Base-by-base conservation (phyloP, 2,329 filamentous ascomycete genomes). In the Penicillium sp. region DNA sequence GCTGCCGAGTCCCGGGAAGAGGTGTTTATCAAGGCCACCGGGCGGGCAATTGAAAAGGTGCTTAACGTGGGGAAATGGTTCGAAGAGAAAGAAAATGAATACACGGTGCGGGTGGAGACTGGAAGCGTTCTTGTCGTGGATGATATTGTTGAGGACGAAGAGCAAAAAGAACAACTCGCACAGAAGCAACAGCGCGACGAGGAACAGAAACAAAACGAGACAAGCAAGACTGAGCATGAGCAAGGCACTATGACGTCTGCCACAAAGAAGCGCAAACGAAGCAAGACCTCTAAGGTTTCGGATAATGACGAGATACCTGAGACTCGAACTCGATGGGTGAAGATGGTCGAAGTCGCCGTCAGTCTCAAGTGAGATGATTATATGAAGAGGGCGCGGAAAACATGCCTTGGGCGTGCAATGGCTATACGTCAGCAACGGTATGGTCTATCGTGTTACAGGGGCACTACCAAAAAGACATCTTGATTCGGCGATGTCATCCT, bases 81-180 rank as follows among this genome's bases (percentile, higher is more conserved):
- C 61, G 78, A 81, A 66, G 76, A 79, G 52, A 76, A 81, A 59
- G 75, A 71, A 37, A 75, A 77, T 49, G 69, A 74, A 56, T 86
- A 79, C 66, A 66, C 63, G 6, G 81, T 86, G 3, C 72, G 71
- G 44, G 71, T 87, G 34, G 77, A 76, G 64, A 83, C 83, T 57
- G 83, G 83, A 23, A 83, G 74, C 67, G 79, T 84, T 43, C 71
- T 78, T 51, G 82, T 83, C 40, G 78, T 87, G 51, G 85, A 87
- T 74, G 84, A 87, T 75, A 77, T 87, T 50, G 76, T 80, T 26
- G 73, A 75, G 48, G 69, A 74, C 43, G 70, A 71, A 43, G 66
- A 67, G 46, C 60, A 59, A 37, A 67, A 71, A 54, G 51, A 65
- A 52, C 62, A 60, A 51, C 60, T 70, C 50, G 48, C 62, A 29